Evolutionary conservation across 495 filamentous ascomycete genomes (phyloP).

Genomic region (Aspergillus kassunensis): DNA sequence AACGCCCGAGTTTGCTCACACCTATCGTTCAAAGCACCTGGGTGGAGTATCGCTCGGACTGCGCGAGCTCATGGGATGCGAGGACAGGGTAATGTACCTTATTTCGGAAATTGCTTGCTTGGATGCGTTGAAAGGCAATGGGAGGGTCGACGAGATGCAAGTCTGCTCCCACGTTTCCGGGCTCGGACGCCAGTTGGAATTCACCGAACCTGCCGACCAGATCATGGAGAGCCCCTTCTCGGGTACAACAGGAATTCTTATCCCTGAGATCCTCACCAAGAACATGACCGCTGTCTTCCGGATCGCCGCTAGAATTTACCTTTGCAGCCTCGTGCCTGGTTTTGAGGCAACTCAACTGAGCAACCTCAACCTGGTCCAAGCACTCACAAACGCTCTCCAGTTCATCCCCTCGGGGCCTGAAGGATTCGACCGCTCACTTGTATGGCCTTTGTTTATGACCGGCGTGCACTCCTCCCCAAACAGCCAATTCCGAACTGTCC

Average conservation of each 20-base stretch:
- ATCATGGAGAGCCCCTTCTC: slow-evolving; percentile 49
- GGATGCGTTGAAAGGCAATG: slow-evolving; percentile 78
- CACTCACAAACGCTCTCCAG: slow-evolving; percentile 64
- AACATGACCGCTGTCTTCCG: slow-evolving; percentile 90
- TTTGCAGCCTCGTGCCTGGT: slow-evolving; percentile 88
- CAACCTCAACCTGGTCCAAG: slow-evolving; percentile 68
- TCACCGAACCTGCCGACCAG: slow-evolving; percentile 62
- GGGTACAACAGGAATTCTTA: slow-evolving; percentile 64
- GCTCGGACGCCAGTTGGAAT: slow-evolving; percentile 75
- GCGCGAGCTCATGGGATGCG: slow-evolving; percentile 94
- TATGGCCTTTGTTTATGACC: slow-evolving; percentile 88
- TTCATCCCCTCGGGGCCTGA: slow-evolving; percentile 74
- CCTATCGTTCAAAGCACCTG: slow-evolving; percentile 87
- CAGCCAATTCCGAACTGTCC: slow-evolving; percentile 71
- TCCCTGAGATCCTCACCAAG: slow-evolving; percentile 72
- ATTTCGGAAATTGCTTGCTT: slow-evolving; percentile 97
- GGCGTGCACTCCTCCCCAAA: slow-evolving; percentile 66
- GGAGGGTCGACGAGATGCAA: slow-evolving; percentile 70
- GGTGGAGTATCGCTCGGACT: slow-evolving; percentile 68
- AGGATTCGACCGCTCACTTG: slow-evolving; percentile 85
- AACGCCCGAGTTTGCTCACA: slow-evolving; percentile 82
- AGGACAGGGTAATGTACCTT: slow-evolving; percentile 95
- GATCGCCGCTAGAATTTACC: slow-evolving; percentile 87
- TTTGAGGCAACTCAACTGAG: slow-evolving; percentile 67
- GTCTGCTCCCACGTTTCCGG: slow-evolving; percentile 80